phyloP scores from a whole-genome alignment of 2,329 filamentous ascomycete genomes.

The Fusarium cicatricum region DNA sequence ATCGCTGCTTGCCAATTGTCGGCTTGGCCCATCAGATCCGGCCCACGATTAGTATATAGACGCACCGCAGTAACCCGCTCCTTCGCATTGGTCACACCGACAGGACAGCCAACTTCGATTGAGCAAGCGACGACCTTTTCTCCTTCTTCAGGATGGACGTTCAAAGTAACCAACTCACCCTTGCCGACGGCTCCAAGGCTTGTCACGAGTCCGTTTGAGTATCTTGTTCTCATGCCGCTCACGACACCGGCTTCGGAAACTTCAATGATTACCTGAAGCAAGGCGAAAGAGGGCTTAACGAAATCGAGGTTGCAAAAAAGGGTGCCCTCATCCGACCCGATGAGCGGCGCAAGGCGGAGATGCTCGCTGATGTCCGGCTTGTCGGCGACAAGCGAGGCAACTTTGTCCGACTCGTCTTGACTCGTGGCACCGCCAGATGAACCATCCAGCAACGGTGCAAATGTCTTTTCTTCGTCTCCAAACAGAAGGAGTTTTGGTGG shows the following conservation, averaged over 20 bases:
- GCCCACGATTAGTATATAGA: conserved; percentile 1
- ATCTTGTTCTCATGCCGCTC: no score
- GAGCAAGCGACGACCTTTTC: not conserved
- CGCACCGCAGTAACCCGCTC: not conserved
- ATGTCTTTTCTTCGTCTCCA: no score
- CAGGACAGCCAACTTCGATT: not conserved
- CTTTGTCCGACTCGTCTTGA: not conserved
- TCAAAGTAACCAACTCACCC: not conserved
- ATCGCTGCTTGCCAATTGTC: not conserved
- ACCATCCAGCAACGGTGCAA: no score
- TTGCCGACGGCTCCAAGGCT: no score
- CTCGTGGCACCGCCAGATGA: no score
- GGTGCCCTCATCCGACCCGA: not conserved
- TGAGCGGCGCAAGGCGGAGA: not conserved
- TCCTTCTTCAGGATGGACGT: not conserved
- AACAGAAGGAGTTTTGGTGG: no score
- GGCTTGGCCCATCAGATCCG: not conserved
- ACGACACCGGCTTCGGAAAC: no score
- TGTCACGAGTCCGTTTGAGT: no score
- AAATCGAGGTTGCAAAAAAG: conserved; percentile 3
- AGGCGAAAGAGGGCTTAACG: not conserved
- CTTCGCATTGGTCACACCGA: not conserved
- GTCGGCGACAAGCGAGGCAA: no score
- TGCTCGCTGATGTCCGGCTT: no score
- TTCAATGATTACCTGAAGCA: not conserved